These are phyloP conservation scores for Cryphonectria japonica DNA, from an alignment of 2,329 filamentous ascomycete species.

Conservation along the genomic window DNA sequence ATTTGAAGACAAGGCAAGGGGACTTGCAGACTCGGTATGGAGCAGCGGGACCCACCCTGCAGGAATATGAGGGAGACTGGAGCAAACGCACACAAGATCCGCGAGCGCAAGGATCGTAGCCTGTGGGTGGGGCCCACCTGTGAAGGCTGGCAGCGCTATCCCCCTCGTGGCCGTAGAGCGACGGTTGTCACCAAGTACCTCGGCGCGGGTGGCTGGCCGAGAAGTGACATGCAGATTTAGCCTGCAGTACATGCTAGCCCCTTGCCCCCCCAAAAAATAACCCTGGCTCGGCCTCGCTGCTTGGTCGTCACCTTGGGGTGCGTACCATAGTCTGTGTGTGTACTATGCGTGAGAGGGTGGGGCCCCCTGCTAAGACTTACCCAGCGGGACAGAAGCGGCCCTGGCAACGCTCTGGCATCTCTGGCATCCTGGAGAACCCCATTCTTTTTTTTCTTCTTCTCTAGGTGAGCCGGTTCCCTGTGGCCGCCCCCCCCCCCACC, in stretches of 20 bases:
- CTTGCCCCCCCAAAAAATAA: neutral
- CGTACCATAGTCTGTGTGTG: neutral
- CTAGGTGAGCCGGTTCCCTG: neutral
- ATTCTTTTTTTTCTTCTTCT: neutral
- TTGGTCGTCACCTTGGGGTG: constrained; percentile 9
- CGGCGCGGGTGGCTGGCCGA: neutral
- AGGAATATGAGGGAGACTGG: constrained; percentile 7
- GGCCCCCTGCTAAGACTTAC: constrained; percentile 1
- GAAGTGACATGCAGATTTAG: constrained; percentile 5
- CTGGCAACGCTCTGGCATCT: constrained; percentile 4
- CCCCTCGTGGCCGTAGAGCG: neutral
- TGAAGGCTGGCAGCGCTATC: constrained; percentile 4
- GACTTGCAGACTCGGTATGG: constrained; percentile 1
- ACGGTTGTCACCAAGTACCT: neutral
- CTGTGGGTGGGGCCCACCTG: neutral
- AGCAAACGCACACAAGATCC: constrained; percentile 10
- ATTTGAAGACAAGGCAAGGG: neutral
- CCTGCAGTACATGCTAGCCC: neutral
- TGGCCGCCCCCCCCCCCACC: neutral
- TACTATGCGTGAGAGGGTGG: neutral
- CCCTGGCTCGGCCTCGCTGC: neutral
- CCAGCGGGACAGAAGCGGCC: constrained; percentile 4
- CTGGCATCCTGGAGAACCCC: constrained; percentile 1
- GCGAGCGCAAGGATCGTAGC: constrained; percentile 8
- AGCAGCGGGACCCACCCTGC: constrained; percentile 11